Evolutionary conservation across 2,329 filamentous ascomycete genomes (phyloP).

Genomic region (Alternaria metachromatica): DNA sequence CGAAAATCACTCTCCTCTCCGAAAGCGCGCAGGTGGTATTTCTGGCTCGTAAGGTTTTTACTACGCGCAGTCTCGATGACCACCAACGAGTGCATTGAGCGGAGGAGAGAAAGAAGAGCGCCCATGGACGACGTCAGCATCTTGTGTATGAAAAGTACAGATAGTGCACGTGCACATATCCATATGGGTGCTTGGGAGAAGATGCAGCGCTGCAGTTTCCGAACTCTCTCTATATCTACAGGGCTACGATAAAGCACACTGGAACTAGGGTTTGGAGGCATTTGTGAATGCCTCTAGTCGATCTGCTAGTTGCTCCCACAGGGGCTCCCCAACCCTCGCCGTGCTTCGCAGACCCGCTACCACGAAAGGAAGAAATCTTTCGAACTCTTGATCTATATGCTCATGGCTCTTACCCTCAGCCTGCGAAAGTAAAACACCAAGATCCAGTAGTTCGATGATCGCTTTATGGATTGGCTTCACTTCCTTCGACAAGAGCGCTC

Average conservation of each 20-base stretch:
- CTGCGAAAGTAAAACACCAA: slow-evolving; percentile 73
- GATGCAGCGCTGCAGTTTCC: neutral
- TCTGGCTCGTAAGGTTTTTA: neutral
- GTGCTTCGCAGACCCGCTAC: slow-evolving; percentile 75
- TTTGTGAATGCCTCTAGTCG: slow-evolving; percentile 63
- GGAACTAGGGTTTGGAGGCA: neutral
- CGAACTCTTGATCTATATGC: slow-evolving; percentile 66
- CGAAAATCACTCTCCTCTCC: too few species aligned
- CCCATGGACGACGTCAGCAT: neutral
- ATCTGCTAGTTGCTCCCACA: slow-evolving; percentile 84
- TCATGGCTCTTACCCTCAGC: slow-evolving; percentile 52
- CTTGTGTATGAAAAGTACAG: neutral
- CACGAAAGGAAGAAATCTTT: slow-evolving; percentile 72
- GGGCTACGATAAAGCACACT: neutral
- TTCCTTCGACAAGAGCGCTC: slow-evolving; percentile 72
- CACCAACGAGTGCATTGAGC: neutral
- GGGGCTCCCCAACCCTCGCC: slow-evolving; percentile 73
- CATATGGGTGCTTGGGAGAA: neutral
- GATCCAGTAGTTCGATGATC: slow-evolving; percentile 77
- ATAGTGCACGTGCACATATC: neutral
- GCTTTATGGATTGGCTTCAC: slow-evolving; percentile 74
- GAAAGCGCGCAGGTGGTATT: neutral
- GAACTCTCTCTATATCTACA: neutral
- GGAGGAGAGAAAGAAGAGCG: neutral
- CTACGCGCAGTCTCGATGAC: neutral